Base-by-base conservation (phyloP, 1,284 basidiomycete species). In the Pascua guehoae region DNA sequence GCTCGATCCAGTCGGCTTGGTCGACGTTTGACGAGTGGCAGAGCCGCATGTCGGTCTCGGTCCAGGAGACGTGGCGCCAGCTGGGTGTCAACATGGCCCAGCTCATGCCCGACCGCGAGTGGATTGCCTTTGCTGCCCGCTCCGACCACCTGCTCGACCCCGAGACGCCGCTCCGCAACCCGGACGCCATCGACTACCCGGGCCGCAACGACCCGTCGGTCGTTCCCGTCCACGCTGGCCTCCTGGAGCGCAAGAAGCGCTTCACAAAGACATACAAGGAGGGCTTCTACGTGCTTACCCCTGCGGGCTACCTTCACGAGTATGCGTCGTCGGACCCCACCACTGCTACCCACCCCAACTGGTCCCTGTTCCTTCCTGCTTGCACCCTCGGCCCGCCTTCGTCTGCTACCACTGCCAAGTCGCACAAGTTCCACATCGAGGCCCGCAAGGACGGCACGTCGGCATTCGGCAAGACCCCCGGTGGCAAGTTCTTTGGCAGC, bases 381-480 rank as follows among this genome's bases (percentile, higher is more conserved):
- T 98, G 95, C 79, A 98, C 95, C 7, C 86, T 98, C 53, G 95
- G 95, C 45, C 93, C 95, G 4, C 90, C 94, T n/a, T 88, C 88
- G 5, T 79, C 85, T 14, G 75, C 84, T 0, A 78, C 79, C 61
- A 82, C 82, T 12, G 83, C 86, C 47, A 85, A 84, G 69, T 87
- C 86, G 46, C 89, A 98, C 83, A 98, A 97, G 80, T 98, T 98
- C 84, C 92, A 97, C 79, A 93, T 98, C 71, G 94, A 98, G 78
- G 89, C 88, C 38, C 83, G 86, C 69, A 92, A 89, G 77, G 89
- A 94, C 64, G 76, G 75, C 51, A 78, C 76, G 56, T 79, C 70
- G 66, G 78, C 73, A 60, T 69, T 70, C 61, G 76, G 76, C 61
- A 75, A 75, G 69, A 90, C 90, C 4, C 85, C 81, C 12, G 87